These are phyloP conservation scores for Nepenthes alata DNA, from an alignment of 179 eudicot genomes.

Conservation along the genomic window DNA sequence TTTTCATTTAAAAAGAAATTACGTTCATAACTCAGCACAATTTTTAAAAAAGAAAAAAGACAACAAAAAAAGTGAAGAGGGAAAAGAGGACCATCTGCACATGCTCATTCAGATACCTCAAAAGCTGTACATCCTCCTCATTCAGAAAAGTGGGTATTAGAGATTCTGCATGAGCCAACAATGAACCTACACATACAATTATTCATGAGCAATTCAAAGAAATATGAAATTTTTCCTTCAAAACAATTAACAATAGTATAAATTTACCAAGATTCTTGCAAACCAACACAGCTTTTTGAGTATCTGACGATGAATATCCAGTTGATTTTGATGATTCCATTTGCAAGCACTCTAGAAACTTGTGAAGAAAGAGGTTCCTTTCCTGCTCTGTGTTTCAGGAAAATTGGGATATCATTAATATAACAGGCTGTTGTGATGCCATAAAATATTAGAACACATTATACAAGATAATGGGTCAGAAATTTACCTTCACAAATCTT, in stretches of 20 bases:
- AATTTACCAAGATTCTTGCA: constrained; percentile 60
- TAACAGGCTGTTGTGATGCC: too few species aligned
- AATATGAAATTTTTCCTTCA: not conserved
- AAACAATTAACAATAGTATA: constrained; percentile 6
- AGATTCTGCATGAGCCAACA: constrained; percentile 85
- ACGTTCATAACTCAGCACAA: not conserved
- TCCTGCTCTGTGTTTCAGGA: constrained; percentile 56
- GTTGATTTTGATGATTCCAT: constrained; percentile 26
- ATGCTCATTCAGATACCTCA: constrained; percentile 37
- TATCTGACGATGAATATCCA: constrained; percentile 23
- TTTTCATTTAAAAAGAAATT: too few species aligned
- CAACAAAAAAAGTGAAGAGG: not conserved
- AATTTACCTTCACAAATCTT: constrained; percentile 72
- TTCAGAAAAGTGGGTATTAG: constrained; percentile 61
- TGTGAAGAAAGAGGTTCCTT: constrained; percentile 68
- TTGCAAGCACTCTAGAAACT: constrained; percentile 56
- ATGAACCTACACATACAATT: constrained; percentile 48
- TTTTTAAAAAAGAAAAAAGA: not conserved
- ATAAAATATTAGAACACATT: not conserved
- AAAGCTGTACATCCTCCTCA: constrained; percentile 84
- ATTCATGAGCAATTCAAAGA: not conserved
- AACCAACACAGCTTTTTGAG: constrained; percentile 45
- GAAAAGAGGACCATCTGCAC: not conserved
- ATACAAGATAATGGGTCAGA: constrained; percentile 2
- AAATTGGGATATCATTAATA: constrained; percentile 8